Conservation (phyloP, 2,329 filamentous ascomycete genomes). For the Myriangium duriaei region DNA sequence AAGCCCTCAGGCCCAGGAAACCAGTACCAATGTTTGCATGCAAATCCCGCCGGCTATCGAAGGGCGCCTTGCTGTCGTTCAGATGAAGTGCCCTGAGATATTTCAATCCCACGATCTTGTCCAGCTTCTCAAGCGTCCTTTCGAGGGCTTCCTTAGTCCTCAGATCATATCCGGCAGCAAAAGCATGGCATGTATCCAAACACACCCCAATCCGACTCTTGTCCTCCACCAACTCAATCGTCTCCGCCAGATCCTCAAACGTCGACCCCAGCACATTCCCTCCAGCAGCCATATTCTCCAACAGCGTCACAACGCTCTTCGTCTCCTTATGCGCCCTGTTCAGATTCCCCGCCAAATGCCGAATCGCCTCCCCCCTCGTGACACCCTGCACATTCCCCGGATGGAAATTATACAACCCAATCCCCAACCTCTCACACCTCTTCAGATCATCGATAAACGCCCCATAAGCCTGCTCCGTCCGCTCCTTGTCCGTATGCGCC, state of each 20-base stretch:
- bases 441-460: constrained; percentile 79
- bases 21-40: constrained; percentile 96
- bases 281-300: constrained; percentile 91
- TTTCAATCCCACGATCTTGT: constrained; percentile 59
- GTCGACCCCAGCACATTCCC: constrained; percentile 77
- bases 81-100: constrained; percentile 82
- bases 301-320: constrained; percentile 64
- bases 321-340: constrained; percentile 65
- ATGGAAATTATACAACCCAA: constrained; percentile 95
- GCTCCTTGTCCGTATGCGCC: constrained; percentile 66
- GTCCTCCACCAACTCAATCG: constrained; percentile 68
- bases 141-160: constrained; percentile 61
- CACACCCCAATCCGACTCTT: constrained; percentile 83
- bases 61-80: constrained; percentile 90
- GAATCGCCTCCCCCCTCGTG: constrained; percentile 55
- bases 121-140: constrained; percentile 62
- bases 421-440: constrained; percentile 75
- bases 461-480: constrained; percentile 73
- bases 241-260: constrained; percentile 76
- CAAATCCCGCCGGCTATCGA: constrained; percentile 69
- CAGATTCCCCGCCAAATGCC: constrained; percentile 66
- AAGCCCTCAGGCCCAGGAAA: constrained; percentile 79
- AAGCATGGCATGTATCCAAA: constrained; percentile 92
- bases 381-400: constrained; percentile 66
- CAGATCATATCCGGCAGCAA: constrained; percentile 87